Conservation (phyloP, 2,329 filamentous ascomycete genomes). For the Paraphoma chrysanthemicola region DNA sequence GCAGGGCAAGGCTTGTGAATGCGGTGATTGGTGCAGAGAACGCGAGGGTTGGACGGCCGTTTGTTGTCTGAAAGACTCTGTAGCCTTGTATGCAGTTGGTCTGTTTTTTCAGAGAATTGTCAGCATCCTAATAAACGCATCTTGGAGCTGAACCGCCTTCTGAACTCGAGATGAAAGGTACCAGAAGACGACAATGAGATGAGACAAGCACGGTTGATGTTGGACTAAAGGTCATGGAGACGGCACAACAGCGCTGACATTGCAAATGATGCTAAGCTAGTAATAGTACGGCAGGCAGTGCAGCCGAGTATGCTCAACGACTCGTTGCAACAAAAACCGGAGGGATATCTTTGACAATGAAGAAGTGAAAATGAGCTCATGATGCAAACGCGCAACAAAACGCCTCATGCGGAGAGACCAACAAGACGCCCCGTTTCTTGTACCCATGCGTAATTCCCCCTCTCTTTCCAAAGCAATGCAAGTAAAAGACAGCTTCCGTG, state of each 20-base stretch:
- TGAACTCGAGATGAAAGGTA: neutral
- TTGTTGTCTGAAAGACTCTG: conserved; percentile 12
- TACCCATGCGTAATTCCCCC: neutral
- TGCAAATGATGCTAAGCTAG: neutral
- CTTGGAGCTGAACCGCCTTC: neutral
- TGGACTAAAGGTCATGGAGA: neutral
- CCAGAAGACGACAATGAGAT: too few relatives aligned
- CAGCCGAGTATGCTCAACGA: neutral
- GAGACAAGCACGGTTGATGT: too few relatives aligned
- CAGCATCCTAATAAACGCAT: neutral
- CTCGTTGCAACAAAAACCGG: neutral
- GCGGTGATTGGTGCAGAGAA: neutral
- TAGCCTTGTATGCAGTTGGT: conserved; percentile 1
- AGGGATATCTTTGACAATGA: conserved; percentile 14
- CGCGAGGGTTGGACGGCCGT: conserved; percentile 10
- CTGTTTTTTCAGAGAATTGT: neutral
- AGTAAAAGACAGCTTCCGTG: neutral
- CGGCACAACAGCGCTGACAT: neutral
- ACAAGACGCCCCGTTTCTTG: neutral
- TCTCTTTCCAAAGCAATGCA: neutral
- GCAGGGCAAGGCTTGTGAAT: neutral
- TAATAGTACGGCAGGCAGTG: neutral
- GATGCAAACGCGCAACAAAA: neutral
- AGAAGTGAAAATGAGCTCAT: conserved; percentile 4
- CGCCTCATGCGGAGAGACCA: neutral